Base-by-base conservation (phyloP, 805 yeast species). In the Spathaspora passalidarum region DNA sequence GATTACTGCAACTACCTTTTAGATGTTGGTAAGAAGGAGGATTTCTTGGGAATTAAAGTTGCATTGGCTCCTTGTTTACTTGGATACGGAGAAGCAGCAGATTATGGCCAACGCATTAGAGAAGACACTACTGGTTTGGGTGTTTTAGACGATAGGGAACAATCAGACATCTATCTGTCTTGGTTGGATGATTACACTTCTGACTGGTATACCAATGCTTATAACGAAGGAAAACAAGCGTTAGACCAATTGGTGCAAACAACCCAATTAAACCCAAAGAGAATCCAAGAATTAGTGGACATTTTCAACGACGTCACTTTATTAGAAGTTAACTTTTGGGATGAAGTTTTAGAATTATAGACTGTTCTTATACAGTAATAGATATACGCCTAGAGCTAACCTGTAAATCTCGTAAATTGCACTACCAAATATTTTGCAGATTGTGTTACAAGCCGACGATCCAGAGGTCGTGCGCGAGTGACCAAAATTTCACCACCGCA, bases 11-110 rank as follows among this genome's bases (percentile, higher is more conserved):
- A 83, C 32, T 86, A 80, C 51, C 67, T 88, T 47, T 55, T 74
- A 35, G 73, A 78, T 17, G 63, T 84, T 5, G 84, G 84, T 3
- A 63, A 69, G 19, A 66, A 65, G 35, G 73, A 74, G 22, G 83
- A 83, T 57, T 83, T 83, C 78, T 60, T 82, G 23, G 86, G 82
- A 39, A 75, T 85, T 43, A 80, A 80, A 47, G 76, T 83, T 6
- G 87, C 92, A 0, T 62, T 86, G 44, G 78, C 88, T 6, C 94
- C 96, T 1, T 87, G 96, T 61, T 63, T 86, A 41, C 76, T 82
- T 58, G 96, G 95, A 1, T 85, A 85, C 59, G 77, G 76, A 29
- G 72, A 76, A 40, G 89, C 90, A 1, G 78, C 80, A 0, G 36
- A 48, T 2, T 64, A 48, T 52, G 78, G 71, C 1, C 37, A 41